Percentiles rank a stretch among this genome's conserved stretches.
phyloP scores from a whole-genome alignment of 2,329 filamentous ascomycete species.

The Albifimbria verrucaria region DNA sequence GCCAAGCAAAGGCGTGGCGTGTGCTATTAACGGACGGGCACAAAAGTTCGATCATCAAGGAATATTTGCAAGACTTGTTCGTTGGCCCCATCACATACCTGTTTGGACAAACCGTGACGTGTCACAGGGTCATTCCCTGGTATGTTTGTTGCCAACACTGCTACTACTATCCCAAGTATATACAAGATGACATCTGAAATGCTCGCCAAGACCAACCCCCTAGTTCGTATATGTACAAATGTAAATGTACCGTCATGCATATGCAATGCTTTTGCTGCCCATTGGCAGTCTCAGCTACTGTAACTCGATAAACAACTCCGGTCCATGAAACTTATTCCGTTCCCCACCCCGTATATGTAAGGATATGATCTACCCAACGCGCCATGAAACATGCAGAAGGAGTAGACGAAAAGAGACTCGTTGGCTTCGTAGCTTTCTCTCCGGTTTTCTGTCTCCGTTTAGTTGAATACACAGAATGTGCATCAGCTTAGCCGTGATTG shows the following conservation, averaged over 20 bases:
- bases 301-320: slow-evolving; percentile 15
- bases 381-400: slow-evolving; percentile 9
- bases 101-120: too few relatives aligned
- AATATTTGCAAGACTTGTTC: too few relatives aligned
- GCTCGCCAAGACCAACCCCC: not conserved
- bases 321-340: slow-evolving; percentile 14
- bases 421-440: not conserved
- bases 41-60: too few relatives aligned
- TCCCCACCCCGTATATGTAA: slow-evolving; percentile 13
- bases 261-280: slow-evolving; percentile 1
- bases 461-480: not conserved
- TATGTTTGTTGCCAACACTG: too few relatives aligned
- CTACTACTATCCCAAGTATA: too few relatives aligned
- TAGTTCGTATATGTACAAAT: not conserved
- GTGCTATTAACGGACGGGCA: too few relatives aligned
- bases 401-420: not conserved
- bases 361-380: slow-evolving; percentile 16
- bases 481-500: too few relatives aligned
- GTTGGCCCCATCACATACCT: too few relatives aligned
- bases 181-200: too few relatives aligned
- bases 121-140: too few relatives aligned
- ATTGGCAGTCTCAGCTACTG: slow-evolving; percentile 4
- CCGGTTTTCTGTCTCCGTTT: not conserved
- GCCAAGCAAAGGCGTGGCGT: too few relatives aligned
- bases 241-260: not conserved